A percentile compares a stretch with the other conserved stretches of the same genome.
These are phyloP conservation scores for Chaetomium strumarium DNA, from an alignment of 2,329 filamentous ascomycete genomes.

Conservation along the genomic window DNA sequence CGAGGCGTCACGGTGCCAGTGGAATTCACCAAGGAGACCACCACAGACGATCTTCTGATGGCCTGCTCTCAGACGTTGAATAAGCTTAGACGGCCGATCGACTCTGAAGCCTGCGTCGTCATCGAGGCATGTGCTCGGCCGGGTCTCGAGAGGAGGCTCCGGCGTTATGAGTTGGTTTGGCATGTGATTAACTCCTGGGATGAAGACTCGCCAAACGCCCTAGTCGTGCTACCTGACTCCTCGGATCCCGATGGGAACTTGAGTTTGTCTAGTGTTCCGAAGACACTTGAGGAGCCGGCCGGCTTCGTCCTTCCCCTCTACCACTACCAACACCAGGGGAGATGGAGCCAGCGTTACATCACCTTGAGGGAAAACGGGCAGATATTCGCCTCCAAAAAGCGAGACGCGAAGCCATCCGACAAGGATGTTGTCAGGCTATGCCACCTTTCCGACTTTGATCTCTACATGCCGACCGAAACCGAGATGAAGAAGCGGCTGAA, in stretches of 20 bases:
- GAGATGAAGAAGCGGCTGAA: conserved; percentile 66
- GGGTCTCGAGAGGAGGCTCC: conserved; percentile 74
- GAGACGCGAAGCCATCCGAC: conserved; percentile 49
- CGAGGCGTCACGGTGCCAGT: conserved; percentile 63
- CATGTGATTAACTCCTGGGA: conserved; percentile 95
- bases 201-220: conserved; percentile 66
- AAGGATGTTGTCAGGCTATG: conserved; percentile 69
- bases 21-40: conserved; percentile 70
- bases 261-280: conserved; percentile 58
- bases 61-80: conserved; percentile 52
- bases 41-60: conserved; percentile 64
- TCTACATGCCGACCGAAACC: conserved; percentile 69
- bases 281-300: conserved; percentile 50
- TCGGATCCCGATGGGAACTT: conserved; percentile 55
- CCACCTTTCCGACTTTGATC: conserved; percentile 86
- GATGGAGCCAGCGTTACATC: conserved; percentile 83
- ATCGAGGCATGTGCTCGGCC: conserved; percentile 70
- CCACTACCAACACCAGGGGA: conserved; percentile 73
- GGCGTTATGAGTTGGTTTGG: conserved; percentile 78
- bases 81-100: conserved; percentile 45
- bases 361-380: conserved; percentile 71
- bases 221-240: conserved; percentile 60
- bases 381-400: conserved; percentile 63
- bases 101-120: conserved; percentile 61
- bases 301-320: conserved; percentile 68